A percentile compares a stretch with the other conserved stretches of the same genome.
Evolutionary conservation across 176 grass and related monocot species (phyloP).

Genomic region (Paspalum notatum): DNA sequence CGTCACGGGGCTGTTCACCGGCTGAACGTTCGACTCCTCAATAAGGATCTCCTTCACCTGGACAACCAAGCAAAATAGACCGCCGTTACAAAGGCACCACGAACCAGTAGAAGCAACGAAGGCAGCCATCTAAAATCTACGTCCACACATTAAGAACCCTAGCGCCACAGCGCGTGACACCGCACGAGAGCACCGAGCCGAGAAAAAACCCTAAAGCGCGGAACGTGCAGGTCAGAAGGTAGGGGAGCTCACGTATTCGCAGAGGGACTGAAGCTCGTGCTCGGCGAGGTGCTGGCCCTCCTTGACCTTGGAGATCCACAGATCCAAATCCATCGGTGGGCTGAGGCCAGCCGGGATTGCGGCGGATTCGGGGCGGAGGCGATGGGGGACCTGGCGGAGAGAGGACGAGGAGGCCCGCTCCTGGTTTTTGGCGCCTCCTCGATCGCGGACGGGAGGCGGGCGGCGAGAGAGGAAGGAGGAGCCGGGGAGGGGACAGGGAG

Average conservation of each 20-base stretch:
- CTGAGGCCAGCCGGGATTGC: neutral
- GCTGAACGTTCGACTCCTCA: constrained; percentile 98
- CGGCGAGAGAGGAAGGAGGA: neutral
- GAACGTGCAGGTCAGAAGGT: neutral
- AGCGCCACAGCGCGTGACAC: neutral
- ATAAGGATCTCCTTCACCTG: constrained; percentile 99
- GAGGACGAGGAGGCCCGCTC: neutral
- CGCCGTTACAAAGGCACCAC: neutral
- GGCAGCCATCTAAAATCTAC: neutral
- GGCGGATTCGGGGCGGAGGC: neutral
- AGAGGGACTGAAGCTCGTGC: constrained; percentile 97
- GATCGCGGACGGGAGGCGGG: constrained; percentile 29
- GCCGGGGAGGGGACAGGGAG: neutral
- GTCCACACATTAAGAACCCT: constrained; percentile 19
- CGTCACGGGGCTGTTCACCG: constrained; percentile 96
- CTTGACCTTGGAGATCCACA: constrained; percentile 99
- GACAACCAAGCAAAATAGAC: neutral
- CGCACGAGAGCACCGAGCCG: neutral
- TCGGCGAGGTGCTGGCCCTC: constrained; percentile 95
- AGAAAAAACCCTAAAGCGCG: constrained; percentile 53
- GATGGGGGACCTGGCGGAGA: neutral
- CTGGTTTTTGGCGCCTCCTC: constrained; percentile 40
- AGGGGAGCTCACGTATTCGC: constrained; percentile 82
- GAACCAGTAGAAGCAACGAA: neutral
- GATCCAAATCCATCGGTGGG: constrained; percentile 91